Evolutionary conservation across 176 grass and related monocot species (phyloP), one percentile per base, ranked within the genome.

Genomic region (Tillandsia leiboldiana): DNA sequence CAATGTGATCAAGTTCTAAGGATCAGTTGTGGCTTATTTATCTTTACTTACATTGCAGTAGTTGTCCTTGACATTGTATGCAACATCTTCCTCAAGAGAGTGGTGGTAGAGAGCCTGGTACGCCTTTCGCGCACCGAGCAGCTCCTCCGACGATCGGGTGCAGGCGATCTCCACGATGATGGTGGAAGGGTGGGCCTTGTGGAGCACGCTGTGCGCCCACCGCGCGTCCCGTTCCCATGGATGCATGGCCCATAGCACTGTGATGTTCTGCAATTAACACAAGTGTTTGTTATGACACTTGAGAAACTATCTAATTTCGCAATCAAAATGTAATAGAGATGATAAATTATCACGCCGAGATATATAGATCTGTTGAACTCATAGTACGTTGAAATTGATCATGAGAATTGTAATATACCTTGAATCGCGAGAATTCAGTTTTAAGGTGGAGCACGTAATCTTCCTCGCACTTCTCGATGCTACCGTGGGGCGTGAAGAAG

Each of bases 61-160:
- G 17, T 66, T 78, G 71, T 85, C 89, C 79, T 62, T 85, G 81
- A 91, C 65, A 53, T 63, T 59, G 89, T 90, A 87, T 0, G 93
- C 93, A 49, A 92, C 93, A 76, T 97, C 93, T 72, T 97, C 93
- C 76, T 97, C 93, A 12, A 97, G 87, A 65, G 94, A 97, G 84
- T 50, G 79, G 79, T 90, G 89, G 79, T 75, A 92, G 27, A 97
- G 94, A 11, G 77, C 83, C 51, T 92, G 87, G 86, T 97, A 92
- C 1, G 93, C 93, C 29, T 80, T 84, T 54, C 89, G 83, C 0
- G 77, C 82, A 15, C 93, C 93, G 14, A 92, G 82, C 11, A 97
- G 89, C 59, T 92, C 93, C 11, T 97, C 94, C 17, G 89, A 82
- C 9, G 94, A 83, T 10, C 89, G 74, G 8, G 94, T 87, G 77